Evolutionary conservation across 2,329 filamentous ascomycete species (phyloP), one percentile per base, ranked within the genome.

Genomic region (Aphanoascus verrucosus): DNA sequence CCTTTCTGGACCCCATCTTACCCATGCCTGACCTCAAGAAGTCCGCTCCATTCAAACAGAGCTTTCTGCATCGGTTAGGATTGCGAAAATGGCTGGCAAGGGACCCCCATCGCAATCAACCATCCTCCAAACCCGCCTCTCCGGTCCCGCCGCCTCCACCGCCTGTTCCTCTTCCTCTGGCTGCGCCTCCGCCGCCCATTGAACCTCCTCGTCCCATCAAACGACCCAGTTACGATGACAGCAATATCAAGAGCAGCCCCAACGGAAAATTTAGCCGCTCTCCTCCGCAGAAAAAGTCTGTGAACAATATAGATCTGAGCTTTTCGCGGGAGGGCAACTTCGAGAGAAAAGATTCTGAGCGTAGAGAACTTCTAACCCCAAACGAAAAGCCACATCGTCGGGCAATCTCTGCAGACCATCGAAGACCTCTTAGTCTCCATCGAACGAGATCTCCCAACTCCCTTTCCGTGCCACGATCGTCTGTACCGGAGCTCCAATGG

Each of bases 361-460:
- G 80, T 58, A 79, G 88, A 60, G 81, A 86, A 61, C 84, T 82
- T 62, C 75, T 94, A 52, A 75, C 84, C 55, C 82, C 86, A 15
- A 23, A 77, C 80, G 19, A 37, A 35, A 40, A 32, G 5, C 79
- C 81, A 32, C 70, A 76, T 23, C 80, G 86, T 60, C 80, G 88
- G 63, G 82, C 87, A 9, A 74, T 82, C 12, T 91, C 86, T 34
- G 70, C 65, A 55, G 71, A 80, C 63, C 73, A 72, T 58, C 66
- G 68, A 56, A 65, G 67, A 60, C 63, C 67, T 59, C 52, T 69
- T 59, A 74, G 71, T 58, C 63, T 65, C 51, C 71, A 71, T 56
- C 72, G 76, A 61, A 68, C 70, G 47, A 68, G 61, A 52, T 74
- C 72, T 55, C 67, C 69, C 61, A 68, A 66, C 51, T 65, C 69